Evolutionary conservation across 352 stramenopile species (phyloP).

Genomic region (Phytophthora pinifolia): DNA sequence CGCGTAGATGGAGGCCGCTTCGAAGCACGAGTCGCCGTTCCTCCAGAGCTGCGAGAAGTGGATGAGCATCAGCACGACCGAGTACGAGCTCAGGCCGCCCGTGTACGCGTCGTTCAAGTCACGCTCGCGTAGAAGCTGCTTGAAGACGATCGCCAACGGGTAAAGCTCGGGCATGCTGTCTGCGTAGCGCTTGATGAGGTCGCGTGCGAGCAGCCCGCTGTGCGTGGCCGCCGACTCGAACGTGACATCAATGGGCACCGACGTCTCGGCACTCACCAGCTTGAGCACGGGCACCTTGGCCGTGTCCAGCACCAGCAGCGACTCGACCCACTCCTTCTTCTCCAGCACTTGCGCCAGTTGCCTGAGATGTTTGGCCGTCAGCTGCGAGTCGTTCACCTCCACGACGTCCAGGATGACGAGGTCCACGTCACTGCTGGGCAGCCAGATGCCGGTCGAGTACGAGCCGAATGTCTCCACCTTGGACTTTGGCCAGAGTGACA

Average conservation of each 20-base stretch:
- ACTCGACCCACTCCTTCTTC: conserved; percentile 77
- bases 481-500: conserved; percentile 71
- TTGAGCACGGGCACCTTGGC: conserved; percentile 87
- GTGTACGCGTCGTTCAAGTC: conserved; percentile 92
- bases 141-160: conserved; percentile 89
- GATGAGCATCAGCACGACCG: conserved; percentile 92
- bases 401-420: conserved; percentile 79
- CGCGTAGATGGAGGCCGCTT: conserved; percentile 63
- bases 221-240: conserved; percentile 84
- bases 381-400: conserved; percentile 57
- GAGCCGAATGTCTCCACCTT: conserved; percentile 83
- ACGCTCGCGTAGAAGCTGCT: conserved; percentile 88
- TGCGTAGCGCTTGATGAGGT: conserved; percentile 85
- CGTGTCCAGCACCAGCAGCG: conserved; percentile 77
- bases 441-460: conserved; percentile 87
- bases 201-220: conserved; percentile 75
- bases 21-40: conserved; percentile 50
- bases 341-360: conserved; percentile 58
- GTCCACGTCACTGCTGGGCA: conserved; percentile 85
- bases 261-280: conserved; percentile 70
- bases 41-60: conserved; percentile 81
- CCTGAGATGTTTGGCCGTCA: conserved; percentile 60
- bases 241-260: conserved; percentile 85
- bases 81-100: conserved; percentile 91
- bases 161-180: conserved; percentile 87